Conservation (phyloP, 2,329 filamentous ascomycete species). For the Amauroascus niger region DNA sequence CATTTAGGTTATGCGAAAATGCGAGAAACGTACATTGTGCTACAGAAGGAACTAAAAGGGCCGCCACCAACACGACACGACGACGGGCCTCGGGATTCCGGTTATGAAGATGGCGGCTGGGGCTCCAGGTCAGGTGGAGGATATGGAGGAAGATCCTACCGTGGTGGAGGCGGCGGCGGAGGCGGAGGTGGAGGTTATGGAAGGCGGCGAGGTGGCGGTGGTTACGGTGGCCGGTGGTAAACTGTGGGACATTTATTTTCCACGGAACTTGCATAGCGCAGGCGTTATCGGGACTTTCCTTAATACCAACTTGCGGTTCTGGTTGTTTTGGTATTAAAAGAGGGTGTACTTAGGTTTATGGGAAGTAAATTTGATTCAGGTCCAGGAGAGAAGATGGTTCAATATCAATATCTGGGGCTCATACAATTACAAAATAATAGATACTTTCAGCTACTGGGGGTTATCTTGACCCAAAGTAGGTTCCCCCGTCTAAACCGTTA, state of each 20-base stretch:
- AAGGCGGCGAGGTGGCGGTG: constrained; percentile 32
- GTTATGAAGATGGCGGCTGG: constrained; percentile 47
- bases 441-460: too few relatives aligned
- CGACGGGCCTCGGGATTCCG: constrained; percentile 35
- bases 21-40: constrained; percentile 82
- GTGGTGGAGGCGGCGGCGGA: constrained; percentile 41
- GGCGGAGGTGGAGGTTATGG: constrained; percentile 33
- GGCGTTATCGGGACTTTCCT: constrained; percentile 26
- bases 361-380: too few relatives aligned
- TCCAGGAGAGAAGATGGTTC: too few relatives aligned
- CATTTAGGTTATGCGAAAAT: constrained; percentile 96
- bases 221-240: constrained; percentile 34
- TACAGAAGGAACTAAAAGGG: constrained; percentile 77
- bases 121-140: constrained; percentile 42
- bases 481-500: too few relatives aligned
- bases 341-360: neutral
- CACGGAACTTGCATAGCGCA: constrained; percentile 32
- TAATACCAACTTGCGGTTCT: neutral
- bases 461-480: too few relatives aligned
- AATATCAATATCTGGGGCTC: too few relatives aligned
- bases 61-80: constrained; percentile 51
- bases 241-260: constrained; percentile 12
- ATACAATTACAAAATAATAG: too few relatives aligned
- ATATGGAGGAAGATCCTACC: constrained; percentile 25
- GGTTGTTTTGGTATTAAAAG: neutral